These are phyloP conservation scores for Pseudonitzschia pungens DNA, from an alignment of 108 stramenopile genomes.

Conservation along the genomic window DNA sequence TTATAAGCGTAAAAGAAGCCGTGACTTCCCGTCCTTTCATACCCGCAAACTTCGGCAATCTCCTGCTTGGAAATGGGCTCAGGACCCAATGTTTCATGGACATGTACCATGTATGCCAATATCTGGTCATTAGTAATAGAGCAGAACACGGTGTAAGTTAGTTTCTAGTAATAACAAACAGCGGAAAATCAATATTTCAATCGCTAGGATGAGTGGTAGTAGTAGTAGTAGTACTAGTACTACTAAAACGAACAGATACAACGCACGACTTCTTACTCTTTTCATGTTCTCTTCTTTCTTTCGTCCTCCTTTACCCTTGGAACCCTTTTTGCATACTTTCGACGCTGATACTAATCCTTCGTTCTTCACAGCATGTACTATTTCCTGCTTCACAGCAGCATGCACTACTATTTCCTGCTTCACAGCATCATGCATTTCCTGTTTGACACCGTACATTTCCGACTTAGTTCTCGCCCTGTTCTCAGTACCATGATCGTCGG, in stretches of 20 bases:
- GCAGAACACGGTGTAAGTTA: not conserved
- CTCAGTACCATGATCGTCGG: too few species aligned
- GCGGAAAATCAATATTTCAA: not conserved
- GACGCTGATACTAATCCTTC: not conserved
- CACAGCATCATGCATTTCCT: too few species aligned
- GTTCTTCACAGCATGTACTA: not conserved
- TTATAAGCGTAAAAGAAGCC: slow-evolving; percentile 15
- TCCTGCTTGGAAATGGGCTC: not conserved
- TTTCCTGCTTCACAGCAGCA: not conserved
- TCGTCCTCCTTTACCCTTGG: not conserved
- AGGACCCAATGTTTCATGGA: not conserved
- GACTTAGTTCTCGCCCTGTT: too few species aligned
- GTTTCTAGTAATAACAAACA: too few species aligned
- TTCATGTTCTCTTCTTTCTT: slow-evolving; percentile 11
- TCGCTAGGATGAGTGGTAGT: too few species aligned
- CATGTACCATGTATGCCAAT: not conserved
- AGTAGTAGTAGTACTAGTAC: too few species aligned
- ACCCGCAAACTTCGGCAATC: slow-evolving; percentile 4
- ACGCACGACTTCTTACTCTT: not conserved
- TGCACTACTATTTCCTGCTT: not conserved
- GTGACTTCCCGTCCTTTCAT: not conserved
- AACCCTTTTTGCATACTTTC: not conserved
- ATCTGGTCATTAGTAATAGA: not conserved
- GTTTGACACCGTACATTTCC: too few species aligned
- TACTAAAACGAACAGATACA: not conserved